Evolutionary conservation across 495 filamentous ascomycete genomes (phyloP).

Genomic region (Podospora pseudoanserina): DNA sequence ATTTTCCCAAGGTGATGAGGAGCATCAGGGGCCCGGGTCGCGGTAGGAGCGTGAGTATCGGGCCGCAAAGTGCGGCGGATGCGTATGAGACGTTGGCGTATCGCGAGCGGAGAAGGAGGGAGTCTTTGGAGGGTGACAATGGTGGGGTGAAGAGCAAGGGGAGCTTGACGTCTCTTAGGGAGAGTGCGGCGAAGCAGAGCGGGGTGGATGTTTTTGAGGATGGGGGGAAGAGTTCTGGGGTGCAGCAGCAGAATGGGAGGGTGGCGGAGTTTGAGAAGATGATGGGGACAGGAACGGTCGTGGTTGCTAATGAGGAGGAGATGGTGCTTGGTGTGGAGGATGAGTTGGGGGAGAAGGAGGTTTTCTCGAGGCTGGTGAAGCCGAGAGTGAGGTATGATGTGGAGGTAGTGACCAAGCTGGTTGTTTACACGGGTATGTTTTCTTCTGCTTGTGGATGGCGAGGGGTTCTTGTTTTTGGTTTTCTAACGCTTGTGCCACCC

Average conservation of each 20-base stretch:
- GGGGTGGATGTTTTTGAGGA: conserved; percentile 12
- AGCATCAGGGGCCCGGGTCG: conserved; percentile 74
- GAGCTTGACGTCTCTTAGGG: conserved; percentile 22
- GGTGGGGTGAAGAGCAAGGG: conserved; percentile 25
- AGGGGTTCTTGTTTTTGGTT: conserved; percentile 1
- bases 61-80: conserved; percentile 92
- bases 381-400: conserved; percentile 94
- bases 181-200: conserved; percentile 23
- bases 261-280: conserved; percentile 63
- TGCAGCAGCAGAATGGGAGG: conserved; percentile 22
- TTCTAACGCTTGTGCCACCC: neutral
- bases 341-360: conserved; percentile 65
- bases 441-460: neutral
- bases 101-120: conserved; percentile 72
- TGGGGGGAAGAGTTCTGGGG: conserved; percentile 30
- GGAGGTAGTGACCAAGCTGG: conserved; percentile 92
- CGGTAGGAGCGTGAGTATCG: conserved; percentile 79
- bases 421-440: conserved; percentile 80
- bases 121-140: conserved; percentile 54
- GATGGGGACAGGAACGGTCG: conserved; percentile 59
- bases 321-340: conserved; percentile 42
- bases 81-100: conserved; percentile 96
- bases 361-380: conserved; percentile 80
- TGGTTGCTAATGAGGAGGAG: conserved; percentile 12
- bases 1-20: conserved; percentile 72